A percentile compares a stretch with the other conserved stretches of the same genome.
Conservation (phyloP, 768 basidiomycete genomes). For the Suillus spraguei region DNA sequence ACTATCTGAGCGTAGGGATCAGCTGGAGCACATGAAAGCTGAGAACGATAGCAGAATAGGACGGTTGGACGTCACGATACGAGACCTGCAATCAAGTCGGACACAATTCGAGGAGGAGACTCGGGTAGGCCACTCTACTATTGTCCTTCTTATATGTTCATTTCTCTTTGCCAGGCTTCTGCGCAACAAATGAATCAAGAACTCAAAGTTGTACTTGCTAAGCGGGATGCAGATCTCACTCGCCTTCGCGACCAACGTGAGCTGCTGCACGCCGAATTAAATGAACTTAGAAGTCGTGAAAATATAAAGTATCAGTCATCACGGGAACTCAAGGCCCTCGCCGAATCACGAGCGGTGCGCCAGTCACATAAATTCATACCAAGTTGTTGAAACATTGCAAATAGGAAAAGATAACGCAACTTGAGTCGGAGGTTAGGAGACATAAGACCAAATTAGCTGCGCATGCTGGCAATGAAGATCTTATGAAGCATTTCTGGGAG, state of each 20-base stretch:
- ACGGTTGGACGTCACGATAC: conserved; percentile 47
- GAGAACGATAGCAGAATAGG: conserved; percentile 42
- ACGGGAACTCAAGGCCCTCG: conserved; percentile 66
- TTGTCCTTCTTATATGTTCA: conserved; percentile 18
- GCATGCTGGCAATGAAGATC: conserved; percentile 64
- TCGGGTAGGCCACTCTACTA: conserved; percentile 39
- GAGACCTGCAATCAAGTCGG: conserved; percentile 40
- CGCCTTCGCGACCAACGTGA: conserved; percentile 77
- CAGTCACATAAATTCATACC: conserved; percentile 7
- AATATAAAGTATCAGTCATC: conserved; percentile 55
- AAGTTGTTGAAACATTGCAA: conserved; percentile 15
- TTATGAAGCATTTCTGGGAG: conserved; percentile 69
- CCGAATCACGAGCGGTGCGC: conserved; percentile 59
- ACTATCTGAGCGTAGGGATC: conserved; percentile 55
- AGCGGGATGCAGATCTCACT: conserved; percentile 66
- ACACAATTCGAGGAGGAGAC: conserved; percentile 49
- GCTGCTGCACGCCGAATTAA: conserved; percentile 61
- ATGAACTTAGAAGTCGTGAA: conserved; percentile 71
- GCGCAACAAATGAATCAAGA: conserved; percentile 62
- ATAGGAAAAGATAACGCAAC: conserved; percentile 71
- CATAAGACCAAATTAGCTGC: conserved; percentile 81
- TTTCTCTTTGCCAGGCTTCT: conserved; percentile 31
- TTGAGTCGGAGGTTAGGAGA: conserved; percentile 74
- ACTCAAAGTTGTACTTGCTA: conserved; percentile 56
- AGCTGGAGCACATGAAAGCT: conserved; percentile 43